Evolutionary conservation across 176 grass and related monocot species (phyloP).

Genomic region (Carex pumila): DNA sequence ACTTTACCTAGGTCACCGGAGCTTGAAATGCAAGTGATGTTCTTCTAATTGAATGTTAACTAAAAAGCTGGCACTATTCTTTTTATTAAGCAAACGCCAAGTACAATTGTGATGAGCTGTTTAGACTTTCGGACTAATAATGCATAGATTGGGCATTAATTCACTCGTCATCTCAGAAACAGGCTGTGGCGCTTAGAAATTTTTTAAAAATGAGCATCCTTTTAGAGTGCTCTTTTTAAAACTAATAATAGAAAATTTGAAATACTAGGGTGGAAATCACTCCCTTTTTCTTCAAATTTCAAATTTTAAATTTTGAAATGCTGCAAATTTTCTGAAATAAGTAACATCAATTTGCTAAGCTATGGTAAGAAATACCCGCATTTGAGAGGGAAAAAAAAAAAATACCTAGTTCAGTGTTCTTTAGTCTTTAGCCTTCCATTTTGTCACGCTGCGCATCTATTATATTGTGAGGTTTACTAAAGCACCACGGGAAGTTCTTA

Average conservation of each 20-base stretch:
- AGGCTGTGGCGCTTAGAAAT: neutral
- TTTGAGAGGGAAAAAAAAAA: neutral
- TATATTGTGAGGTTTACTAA: neutral
- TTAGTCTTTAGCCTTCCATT: no score
- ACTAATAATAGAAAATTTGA: neutral
- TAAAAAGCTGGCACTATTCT: neutral
- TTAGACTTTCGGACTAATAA: neutral
- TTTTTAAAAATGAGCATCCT: neutral
- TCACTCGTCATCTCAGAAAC: neutral
- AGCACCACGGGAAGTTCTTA: neutral
- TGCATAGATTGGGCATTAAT: neutral
- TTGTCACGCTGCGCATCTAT: neutral
- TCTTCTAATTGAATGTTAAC: neutral
- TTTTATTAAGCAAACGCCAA: neutral
- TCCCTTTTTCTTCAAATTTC: neutral
- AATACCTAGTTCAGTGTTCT: no score
- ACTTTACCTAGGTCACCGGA: neutral
- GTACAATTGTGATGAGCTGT: slow-evolving; percentile 8
- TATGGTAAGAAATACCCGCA: neutral
- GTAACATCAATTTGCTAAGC: neutral
- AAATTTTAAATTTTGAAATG: neutral
- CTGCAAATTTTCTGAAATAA: neutral
- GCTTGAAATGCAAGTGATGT: neutral
- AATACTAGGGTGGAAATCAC: neutral
- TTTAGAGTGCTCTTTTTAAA: neutral